A percentile compares a stretch with the other conserved stretches of the same genome.
These are phyloP conservation scores for Cercospora sp. DNA, from an alignment of 2,329 filamentous ascomycete genomes.

Conservation along the genomic window DNA sequence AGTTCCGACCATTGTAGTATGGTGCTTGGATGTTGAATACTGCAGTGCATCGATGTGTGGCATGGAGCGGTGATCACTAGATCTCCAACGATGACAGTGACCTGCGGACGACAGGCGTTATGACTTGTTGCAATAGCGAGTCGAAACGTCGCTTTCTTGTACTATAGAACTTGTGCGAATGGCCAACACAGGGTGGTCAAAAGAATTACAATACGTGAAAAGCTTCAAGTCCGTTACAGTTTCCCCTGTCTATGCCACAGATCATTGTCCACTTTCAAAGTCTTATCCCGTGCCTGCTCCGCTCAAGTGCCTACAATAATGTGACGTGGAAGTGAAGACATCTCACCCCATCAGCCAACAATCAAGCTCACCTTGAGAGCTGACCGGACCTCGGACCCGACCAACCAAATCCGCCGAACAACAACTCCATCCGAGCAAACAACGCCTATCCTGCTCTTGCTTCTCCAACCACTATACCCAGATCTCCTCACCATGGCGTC, in stretches of 20 bases:
- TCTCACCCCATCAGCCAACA: neutral
- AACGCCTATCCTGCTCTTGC: neutral
- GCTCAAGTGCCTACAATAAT: neutral
- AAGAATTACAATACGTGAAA: neutral
- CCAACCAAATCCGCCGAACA: neutral
- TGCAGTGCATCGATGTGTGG: neutral
- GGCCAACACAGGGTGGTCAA: neutral
- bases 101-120: neutral
- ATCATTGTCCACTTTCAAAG: neutral
- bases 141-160: neutral
- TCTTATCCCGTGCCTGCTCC: neutral
- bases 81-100: neutral
- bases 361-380: neutral
- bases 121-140: neutral
- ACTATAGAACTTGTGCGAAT: neutral
- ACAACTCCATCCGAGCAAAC: neutral
- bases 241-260: neutral
- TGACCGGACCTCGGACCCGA: neutral
- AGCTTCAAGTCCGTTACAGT: neutral
- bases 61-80: neutral
- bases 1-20: neutral
- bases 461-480: neutral
- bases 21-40: neutral
- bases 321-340: neutral
- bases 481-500: constrained; percentile 9